phyloP scores from a whole-genome alignment of 2,329 filamentous ascomycete species.

The Xenoacremonium recifei region DNA sequence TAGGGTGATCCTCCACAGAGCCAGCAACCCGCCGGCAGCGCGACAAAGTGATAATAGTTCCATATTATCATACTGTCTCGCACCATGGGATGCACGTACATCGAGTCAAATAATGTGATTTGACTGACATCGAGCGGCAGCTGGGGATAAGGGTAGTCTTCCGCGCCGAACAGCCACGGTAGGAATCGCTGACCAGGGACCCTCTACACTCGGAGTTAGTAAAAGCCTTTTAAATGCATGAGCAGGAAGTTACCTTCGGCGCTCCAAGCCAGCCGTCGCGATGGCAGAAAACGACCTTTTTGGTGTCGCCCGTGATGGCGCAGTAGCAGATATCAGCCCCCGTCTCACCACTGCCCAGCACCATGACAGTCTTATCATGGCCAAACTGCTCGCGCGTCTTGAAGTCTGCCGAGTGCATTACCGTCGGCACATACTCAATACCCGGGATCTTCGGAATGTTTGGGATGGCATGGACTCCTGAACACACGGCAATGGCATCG shows the following conservation, averaged over 20 bases:
- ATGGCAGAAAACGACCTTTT: slow-evolving; percentile 40
- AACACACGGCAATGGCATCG: slow-evolving; percentile 44
- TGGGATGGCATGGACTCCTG: slow-evolving; percentile 39
- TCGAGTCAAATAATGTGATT: slow-evolving; percentile 41
- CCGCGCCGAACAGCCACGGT: slow-evolving; percentile 13
- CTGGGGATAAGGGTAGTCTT: not conserved
- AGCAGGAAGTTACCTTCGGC: slow-evolving; percentile 9
- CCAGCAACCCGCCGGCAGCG: slow-evolving; percentile 20
- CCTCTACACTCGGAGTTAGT: slow-evolving; percentile 1
- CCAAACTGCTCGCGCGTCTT: slow-evolving; percentile 40
- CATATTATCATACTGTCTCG: slow-evolving; percentile 34
- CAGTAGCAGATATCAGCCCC: slow-evolving; percentile 40
- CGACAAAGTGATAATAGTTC: slow-evolving; percentile 36
- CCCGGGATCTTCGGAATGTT: slow-evolving; percentile 36
- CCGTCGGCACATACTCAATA: slow-evolving; percentile 31
- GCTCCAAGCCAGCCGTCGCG: slow-evolving; percentile 34
- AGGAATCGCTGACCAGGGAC: slow-evolving; percentile 9
- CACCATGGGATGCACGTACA: slow-evolving; percentile 39
- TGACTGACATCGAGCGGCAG: slow-evolving; percentile 31
- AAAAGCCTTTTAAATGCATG: not conserved
- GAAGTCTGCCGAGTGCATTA: slow-evolving; percentile 42
- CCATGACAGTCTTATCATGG: slow-evolving; percentile 35
- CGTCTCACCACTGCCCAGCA: slow-evolving; percentile 43
- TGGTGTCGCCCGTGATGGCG: slow-evolving; percentile 38
- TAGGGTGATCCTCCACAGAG: slow-evolving; percentile 15